Evolutionary conservation across 257 asterid species (phyloP), one percentile per base, ranked within the genome.

Genomic region (Linderniella brevidens): DNA sequence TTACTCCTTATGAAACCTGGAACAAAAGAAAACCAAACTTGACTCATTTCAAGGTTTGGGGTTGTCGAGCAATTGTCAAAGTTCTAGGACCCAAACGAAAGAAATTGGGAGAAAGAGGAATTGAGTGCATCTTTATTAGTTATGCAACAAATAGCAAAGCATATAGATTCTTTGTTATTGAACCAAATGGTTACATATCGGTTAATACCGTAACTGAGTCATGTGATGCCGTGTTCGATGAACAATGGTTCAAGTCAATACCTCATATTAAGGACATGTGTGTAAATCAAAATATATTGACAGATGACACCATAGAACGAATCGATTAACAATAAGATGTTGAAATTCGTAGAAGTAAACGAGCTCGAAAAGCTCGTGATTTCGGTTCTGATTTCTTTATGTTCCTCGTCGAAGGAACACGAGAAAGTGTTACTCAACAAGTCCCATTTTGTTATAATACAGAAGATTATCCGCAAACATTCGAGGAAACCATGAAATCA

Each of bases 141-240:
- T 44, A 54, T 53, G 36, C 35, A 5, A 32, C 19, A 11, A 43
- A 43, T 20, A 17, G 1, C 0, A 18, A 13, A 11, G 35, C 36
- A 0, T 54, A 44, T 25, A 43, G 36, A 32, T 43, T 43, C 1
- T 3, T 13, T 25, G 32, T 25, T 25, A 25, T n/a, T 25, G 32
- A 6, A 25, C 11, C 42, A 5, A 4, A 4, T 9, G 50, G 42
- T 29, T 0, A 0, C 29, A 25, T 25, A 25, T 43, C 44, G 3
- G 36, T 54, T 4, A 44, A 35, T 42, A 41, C 18, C 8, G 51
- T 15, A 17, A 32, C 41, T 9, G 50, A 54, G 8, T 54, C 45
- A 2, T 54, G 44, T 35, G 19, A 54, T 25, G 32, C 32, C 32
- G 6, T 25, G 3, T 25, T 25, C 32, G 32, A 25, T 25, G 32